Conservation (phyloP, 768 basidiomycete genomes). For the Lactifluus echinatus region DNA sequence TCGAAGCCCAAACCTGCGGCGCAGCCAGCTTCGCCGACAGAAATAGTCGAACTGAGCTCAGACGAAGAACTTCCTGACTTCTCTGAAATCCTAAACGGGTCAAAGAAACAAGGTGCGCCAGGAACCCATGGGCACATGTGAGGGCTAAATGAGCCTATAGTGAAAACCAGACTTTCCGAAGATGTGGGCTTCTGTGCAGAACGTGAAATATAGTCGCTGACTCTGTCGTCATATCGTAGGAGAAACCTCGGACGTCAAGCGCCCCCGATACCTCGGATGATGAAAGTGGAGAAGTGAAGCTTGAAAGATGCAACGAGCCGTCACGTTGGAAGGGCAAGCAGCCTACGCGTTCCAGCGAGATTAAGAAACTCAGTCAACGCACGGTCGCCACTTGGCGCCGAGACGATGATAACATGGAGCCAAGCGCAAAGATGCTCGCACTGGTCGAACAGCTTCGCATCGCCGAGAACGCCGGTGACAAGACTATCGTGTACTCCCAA, state of each 20-base stretch:
- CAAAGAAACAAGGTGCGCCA: conserved; percentile 7
- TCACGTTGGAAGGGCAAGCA: conserved; percentile 20
- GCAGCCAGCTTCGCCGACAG: conserved; percentile 7
- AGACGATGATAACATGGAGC: conserved; percentile 53
- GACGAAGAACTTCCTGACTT: conserved; percentile 48
- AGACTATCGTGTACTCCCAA: conserved; percentile 64
- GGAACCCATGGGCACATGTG: background rate
- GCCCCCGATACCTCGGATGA: background rate
- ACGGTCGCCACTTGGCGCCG: conserved; percentile 47
- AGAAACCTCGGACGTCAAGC: background rate
- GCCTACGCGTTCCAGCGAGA: conserved; percentile 23
- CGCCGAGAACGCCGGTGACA: conserved; percentile 54
- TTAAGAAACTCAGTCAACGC: conserved; percentile 9
- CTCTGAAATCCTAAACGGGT: conserved; percentile 30
- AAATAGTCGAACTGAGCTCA: conserved; percentile 21
- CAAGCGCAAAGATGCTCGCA: conserved; percentile 60
- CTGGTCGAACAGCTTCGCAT: conserved; percentile 48
- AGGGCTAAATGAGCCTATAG: background rate
- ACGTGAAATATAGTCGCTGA: background rate
- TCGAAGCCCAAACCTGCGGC: conserved; percentile 18
- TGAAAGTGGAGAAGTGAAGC: background rate
- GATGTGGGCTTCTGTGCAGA: background rate
- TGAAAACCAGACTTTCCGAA: background rate
- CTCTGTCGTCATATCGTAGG: background rate
- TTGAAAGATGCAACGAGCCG: background rate